These are phyloP conservation scores for Fusarium chuoi DNA, from an alignment of 2,329 filamentous ascomycete genomes.

Conservation along the genomic window DNA sequence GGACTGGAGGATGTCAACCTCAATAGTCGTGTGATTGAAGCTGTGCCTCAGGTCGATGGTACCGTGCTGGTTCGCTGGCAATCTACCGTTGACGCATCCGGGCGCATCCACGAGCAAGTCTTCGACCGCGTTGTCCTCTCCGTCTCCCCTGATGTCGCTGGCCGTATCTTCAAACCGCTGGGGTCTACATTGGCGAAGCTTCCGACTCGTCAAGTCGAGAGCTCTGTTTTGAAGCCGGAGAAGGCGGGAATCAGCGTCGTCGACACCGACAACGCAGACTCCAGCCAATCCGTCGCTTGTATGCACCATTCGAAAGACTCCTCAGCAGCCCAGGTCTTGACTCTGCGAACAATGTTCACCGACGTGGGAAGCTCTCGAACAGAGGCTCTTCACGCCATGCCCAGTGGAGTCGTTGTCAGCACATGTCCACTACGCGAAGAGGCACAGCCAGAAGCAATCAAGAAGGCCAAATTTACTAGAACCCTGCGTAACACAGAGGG, in stretches of 20 bases:
- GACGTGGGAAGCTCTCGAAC: constrained; percentile 48
- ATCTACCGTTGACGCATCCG: constrained; percentile 20
- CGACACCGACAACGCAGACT: constrained; percentile 8
- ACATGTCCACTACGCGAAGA: constrained; percentile 57
- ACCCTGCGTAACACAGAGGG: constrained; percentile 62
- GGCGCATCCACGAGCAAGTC: constrained; percentile 41
- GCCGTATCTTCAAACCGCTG: constrained; percentile 58
- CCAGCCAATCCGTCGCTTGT: constrained; percentile 29
- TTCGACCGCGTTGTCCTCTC: constrained; percentile 66
- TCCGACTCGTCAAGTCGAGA: constrained; percentile 60
- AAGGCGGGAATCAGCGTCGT: background rate
- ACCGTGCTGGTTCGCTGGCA: constrained; percentile 51
- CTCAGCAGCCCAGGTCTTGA: constrained; percentile 47
- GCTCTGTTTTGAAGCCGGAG: constrained; percentile 52
- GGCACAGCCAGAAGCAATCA: constrained; percentile 54
- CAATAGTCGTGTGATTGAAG: constrained; percentile 50
- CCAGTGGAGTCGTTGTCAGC: constrained; percentile 62
- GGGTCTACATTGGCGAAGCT: constrained; percentile 52
- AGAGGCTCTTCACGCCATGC: constrained; percentile 63
- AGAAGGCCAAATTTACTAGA: constrained; percentile 60
- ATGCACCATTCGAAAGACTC: constrained; percentile 42
- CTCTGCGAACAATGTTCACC: constrained; percentile 50
- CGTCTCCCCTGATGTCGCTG: constrained; percentile 64
- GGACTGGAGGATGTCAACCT: constrained; percentile 55
- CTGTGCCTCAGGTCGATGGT: constrained; percentile 41